Conservation (phyloP, 805 yeast genomes). For the Saturnispora serradocipensis region DNA sequence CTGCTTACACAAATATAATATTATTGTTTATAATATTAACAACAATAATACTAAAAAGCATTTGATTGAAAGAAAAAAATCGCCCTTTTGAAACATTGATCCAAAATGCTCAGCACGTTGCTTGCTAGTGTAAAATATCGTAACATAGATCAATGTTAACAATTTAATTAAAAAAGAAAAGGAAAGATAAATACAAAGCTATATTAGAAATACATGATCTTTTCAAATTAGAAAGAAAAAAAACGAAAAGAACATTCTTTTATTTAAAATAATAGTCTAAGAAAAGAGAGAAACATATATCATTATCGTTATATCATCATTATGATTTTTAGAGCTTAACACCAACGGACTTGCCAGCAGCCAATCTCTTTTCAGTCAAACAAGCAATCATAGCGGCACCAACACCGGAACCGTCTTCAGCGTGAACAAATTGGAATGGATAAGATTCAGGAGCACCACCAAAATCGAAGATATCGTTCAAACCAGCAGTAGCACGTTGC, state of each 20-base stretch:
- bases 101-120: background rate
- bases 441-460: slow-evolving; percentile 14
- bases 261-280: background rate
- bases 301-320: background rate
- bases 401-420: slow-evolving; percentile 94
- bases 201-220: background rate
- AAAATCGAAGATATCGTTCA: slow-evolving; percentile 89
- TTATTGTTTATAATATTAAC: background rate
- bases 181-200: background rate
- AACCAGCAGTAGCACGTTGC: slow-evolving; percentile 79
- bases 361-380: slow-evolving; percentile 71
- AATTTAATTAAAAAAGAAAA: background rate
- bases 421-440: slow-evolving; percentile 22
- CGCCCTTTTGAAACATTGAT: background rate
- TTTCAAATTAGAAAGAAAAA: no score
- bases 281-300: background rate
- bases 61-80: background rate
- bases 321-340: slow-evolving; percentile 1
- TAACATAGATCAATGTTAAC: background rate
- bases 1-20: background rate
- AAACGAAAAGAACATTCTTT: background rate
- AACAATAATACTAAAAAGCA: background rate
- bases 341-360: slow-evolving; percentile 45
- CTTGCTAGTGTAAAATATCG: background rate
- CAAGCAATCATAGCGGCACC: slow-evolving; percentile 99